phyloP scores from a whole-genome alignment of 805 yeast genomes.

The Yamadazyma akitaensis region DNA sequence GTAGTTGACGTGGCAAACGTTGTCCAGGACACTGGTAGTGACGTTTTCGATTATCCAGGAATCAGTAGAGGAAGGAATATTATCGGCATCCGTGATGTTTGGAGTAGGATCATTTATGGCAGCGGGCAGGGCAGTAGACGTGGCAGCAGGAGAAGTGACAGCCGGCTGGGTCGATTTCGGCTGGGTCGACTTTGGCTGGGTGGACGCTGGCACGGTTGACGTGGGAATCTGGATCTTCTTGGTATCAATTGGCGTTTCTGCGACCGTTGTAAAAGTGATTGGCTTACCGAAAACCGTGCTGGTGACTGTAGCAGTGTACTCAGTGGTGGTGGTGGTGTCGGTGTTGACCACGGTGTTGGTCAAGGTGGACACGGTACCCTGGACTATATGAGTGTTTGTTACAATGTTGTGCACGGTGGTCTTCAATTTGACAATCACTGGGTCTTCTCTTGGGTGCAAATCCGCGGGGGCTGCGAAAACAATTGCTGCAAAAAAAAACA shows the following conservation, averaged over 20 bases:
- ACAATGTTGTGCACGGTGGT: conserved; percentile 33
- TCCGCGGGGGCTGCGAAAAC: conserved; percentile 19
- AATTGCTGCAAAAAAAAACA: conserved; percentile 20
- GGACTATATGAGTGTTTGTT: conserved; percentile 32
- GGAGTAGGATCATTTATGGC: conserved; percentile 17
- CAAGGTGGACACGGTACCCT: conserved; percentile 26
- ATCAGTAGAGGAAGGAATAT: conserved; percentile 23
- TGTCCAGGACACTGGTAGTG: conserved; percentile 27
- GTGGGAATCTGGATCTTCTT: conserved; percentile 13
- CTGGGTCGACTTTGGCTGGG: background rate
- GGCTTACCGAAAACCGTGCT: conserved; percentile 40
- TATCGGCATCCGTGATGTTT: conserved; percentile 25
- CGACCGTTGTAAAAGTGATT: conserved; percentile 34
- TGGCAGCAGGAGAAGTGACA: conserved; percentile 6
- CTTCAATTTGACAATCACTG: conserved; percentile 30
- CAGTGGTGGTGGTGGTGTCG: conserved; percentile 35
- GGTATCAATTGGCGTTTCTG: conserved; percentile 26
- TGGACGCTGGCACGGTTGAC: conserved; percentile 5
- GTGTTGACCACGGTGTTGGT: conserved; percentile 30
- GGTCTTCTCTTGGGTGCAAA: conserved; percentile 16
- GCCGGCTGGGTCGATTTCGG: conserved; percentile 9
- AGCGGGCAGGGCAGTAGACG: conserved; percentile 2
- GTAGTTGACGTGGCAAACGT: conserved; percentile 35
- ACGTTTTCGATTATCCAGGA: conserved; percentile 35
- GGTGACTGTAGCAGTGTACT: conserved; percentile 43